Percentiles rank a stretch among this genome's conserved stretches.
Conservation (phyloP, 192 early-diverging fungal genomes). For the Coemansia sp. region DNA sequence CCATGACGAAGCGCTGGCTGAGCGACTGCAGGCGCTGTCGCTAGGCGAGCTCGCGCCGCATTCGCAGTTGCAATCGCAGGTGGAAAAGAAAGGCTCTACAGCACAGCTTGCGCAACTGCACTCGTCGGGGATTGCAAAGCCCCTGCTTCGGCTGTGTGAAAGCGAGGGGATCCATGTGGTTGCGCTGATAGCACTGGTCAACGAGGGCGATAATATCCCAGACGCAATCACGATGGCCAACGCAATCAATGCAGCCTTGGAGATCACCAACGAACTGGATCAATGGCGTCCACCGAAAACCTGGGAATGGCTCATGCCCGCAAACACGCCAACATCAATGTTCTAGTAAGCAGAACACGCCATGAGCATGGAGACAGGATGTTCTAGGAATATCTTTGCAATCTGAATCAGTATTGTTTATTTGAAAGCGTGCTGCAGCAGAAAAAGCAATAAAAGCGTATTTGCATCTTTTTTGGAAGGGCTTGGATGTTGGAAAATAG, state of each 20-base stretch:
- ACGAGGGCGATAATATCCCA: slow-evolving; percentile 74
- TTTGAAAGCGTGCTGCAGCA: neutral
- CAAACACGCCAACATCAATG: slow-evolving; percentile 10
- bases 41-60: slow-evolving; percentile 16
- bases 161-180: slow-evolving; percentile 40
- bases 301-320: slow-evolving; percentile 51
- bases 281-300: slow-evolving; percentile 40
- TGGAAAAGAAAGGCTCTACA: slow-evolving; percentile 7
- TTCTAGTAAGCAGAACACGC: neutral
- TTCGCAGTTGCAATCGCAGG: neutral
- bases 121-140: slow-evolving; percentile 60
- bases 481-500: neutral
- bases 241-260: slow-evolving; percentile 34
- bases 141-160: slow-evolving; percentile 55
- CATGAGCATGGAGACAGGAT: no score
- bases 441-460: neutral
- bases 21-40: slow-evolving; percentile 25
- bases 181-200: slow-evolving; percentile 63
- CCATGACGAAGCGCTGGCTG: slow-evolving; percentile 34
- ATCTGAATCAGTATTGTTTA: neutral
- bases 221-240: slow-evolving; percentile 68
- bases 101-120: slow-evolving; percentile 56
- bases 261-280: slow-evolving; percentile 11
- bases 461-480: neutral
- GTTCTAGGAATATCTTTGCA: no score